phyloP scores from a whole-genome alignment of 805 yeast genomes.

The Priceomyces medius region DNA sequence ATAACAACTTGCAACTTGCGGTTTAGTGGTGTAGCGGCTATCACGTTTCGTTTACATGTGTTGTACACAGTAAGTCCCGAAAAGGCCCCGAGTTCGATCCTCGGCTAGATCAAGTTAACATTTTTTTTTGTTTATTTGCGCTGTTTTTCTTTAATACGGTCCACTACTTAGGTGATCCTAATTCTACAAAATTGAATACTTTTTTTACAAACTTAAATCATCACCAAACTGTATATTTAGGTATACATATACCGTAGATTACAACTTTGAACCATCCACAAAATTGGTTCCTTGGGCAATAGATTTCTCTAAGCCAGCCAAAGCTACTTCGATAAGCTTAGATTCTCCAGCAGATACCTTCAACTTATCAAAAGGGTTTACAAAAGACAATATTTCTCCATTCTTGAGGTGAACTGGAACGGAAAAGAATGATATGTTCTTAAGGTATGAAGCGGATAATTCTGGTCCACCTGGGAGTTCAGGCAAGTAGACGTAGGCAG shows the following conservation, averaged over 20 bases:
- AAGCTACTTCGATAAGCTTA: constrained; percentile 35
- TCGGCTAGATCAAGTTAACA: constrained; percentile 36
- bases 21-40: constrained; percentile 46
- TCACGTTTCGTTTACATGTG: constrained; percentile 44
- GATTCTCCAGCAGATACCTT: constrained; percentile 30
- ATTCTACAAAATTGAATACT: too few relatives aligned
- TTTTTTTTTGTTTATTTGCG: constrained; percentile 9
- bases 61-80: constrained; percentile 34
- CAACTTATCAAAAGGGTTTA: constrained; percentile 34
- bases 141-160: too few relatives aligned
- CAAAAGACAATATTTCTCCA: constrained; percentile 37
- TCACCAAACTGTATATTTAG: too few relatives aligned
- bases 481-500: constrained; percentile 54
- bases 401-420: constrained; percentile 44
- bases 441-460: constrained; percentile 34
- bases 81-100: constrained; percentile 48
- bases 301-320: constrained; percentile 38
- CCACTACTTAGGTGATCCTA: too few relatives aligned
- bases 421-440: constrained; percentile 46
- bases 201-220: too few relatives aligned
- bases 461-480: constrained; percentile 50
- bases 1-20: constrained; percentile 10
- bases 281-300: constrained; percentile 41
- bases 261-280: constrained; percentile 39
- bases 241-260: constrained; percentile 5